Evolutionary conservation across 2,329 filamentous ascomycete species (phyloP).

Genomic region (Aspergillus brunneoviolaceus): DNA sequence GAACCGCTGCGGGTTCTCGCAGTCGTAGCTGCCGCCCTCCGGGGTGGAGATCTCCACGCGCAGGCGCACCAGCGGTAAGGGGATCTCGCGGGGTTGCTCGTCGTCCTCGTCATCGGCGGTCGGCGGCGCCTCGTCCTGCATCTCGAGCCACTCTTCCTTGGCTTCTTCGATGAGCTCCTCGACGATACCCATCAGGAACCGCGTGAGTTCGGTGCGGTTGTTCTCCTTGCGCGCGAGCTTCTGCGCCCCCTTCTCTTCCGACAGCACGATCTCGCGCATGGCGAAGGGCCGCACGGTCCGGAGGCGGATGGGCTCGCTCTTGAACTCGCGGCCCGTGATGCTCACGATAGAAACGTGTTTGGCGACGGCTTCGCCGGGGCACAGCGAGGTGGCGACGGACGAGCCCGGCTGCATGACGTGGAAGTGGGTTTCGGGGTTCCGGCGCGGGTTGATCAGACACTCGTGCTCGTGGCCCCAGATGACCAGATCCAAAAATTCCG

Average conservation of each 20-base stretch:
- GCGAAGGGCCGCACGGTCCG: conserved; percentile 90
- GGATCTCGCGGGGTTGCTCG: conserved; percentile 51
- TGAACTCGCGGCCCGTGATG: conserved; percentile 79
- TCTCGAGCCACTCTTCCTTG: conserved; percentile 72
- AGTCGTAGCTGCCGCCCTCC: conserved; percentile 81
- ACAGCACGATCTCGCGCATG: conserved; percentile 75
- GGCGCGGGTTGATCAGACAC: conserved; percentile 79
- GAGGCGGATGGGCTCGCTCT: conserved; percentile 74
- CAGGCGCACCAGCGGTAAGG: conserved; percentile 80
- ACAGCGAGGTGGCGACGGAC: conserved; percentile 88
- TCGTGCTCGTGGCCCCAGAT: conserved; percentile 99
- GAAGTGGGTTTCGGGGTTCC: conserved; percentile 86
- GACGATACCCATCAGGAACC: conserved; percentile 72
- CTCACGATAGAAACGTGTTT: conserved; percentile 89
- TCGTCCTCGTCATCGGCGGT: conserved; percentile 52
- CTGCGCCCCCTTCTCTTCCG: conserved; percentile 73
- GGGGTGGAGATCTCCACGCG: conserved; percentile 87
- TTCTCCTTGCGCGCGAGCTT: conserved; percentile 77
- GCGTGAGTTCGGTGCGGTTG: conserved; percentile 77
- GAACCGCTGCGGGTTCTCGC: conserved; percentile 93
- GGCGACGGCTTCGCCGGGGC: conserved; percentile 82
- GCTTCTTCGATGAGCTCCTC: conserved; percentile 86
- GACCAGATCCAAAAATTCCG: conserved; percentile 85
- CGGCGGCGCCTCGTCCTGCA: conserved; percentile 60
- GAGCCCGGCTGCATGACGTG: conserved; percentile 97